A percentile compares a stretch with the other conserved stretches of the same genome.
Evolutionary conservation across 495 filamentous ascomycete genomes (phyloP).

Genomic region (Pyrenula massariospora): DNA sequence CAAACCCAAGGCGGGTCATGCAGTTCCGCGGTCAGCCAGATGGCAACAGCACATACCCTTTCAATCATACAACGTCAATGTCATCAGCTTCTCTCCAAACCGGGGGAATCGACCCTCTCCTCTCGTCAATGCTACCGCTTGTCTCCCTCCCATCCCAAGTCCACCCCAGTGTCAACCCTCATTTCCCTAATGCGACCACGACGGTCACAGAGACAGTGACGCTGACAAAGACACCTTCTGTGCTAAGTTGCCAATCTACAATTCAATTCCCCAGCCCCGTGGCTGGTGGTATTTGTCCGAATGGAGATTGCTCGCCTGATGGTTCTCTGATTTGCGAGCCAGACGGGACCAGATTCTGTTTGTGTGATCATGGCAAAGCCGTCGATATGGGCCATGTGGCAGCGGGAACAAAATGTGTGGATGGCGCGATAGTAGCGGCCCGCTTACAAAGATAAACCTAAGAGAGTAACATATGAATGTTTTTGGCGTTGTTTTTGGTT

Average conservation of each 20-base stretch:
- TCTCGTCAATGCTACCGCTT: neutral
- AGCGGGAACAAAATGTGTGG: neutral
- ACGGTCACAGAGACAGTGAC: neutral
- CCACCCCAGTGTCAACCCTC: neutral
- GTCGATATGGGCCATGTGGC: neutral
- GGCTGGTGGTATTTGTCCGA: neutral
- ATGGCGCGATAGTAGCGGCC: neutral
- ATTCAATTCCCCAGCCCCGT: neutral
- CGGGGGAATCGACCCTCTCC: neutral
- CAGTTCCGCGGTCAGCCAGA: too few species aligned
- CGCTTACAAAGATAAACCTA: too few species aligned
- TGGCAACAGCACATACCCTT: neutral
- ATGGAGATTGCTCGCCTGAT: neutral
- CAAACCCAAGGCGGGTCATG: too few species aligned
- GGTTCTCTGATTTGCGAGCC: neutral
- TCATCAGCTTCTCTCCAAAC: neutral
- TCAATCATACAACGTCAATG: neutral
- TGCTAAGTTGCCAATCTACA: neutral
- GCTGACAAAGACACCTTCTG: neutral
- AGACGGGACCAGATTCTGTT: neutral
- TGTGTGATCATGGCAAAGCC: neutral
- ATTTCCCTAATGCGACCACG: neutral
- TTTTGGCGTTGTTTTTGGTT: too few species aligned
- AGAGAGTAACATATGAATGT: too few species aligned
- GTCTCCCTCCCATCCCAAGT: neutral